Base-by-base conservation (phyloP, 768 basidiomycete genomes). In the Dacryopinax spathularia region DNA sequence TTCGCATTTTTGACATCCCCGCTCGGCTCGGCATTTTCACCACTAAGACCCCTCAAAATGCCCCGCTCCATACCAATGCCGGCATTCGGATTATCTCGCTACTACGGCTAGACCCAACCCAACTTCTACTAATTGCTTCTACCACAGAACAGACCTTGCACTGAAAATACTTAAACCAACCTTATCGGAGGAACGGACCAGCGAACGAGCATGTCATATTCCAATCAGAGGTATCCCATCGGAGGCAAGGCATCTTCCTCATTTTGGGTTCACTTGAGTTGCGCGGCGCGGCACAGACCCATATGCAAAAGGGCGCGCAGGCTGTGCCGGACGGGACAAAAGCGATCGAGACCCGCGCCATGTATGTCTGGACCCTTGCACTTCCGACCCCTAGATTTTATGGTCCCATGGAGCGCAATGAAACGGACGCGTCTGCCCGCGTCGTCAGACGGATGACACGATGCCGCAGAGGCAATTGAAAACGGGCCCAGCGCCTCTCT, bases 181-280 rank as follows among this genome's bases (percentile, higher is more conserved):
- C 48, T 56, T 56, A 56, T 56, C 48, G 25, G 29, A 56, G 22
- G 10, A 13, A 29, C 5, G 48, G 7, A 20, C 13, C 25, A 56
- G 5, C 48, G 15, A 31, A 56, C 6, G 31, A 56, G 29, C 48
- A 56, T 27, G 48, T 25, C 48, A 56, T 56, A 29, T 56, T 56
- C 48, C 48, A 25, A 56, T 25, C 48, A 56, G 48, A 56, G 48
- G 48, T 56, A 56, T 22, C 48, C 13, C 48, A 56, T 56, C 48
- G 13, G 48, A 56, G 48, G 48, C 48, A 56, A 56, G 48, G 10
- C 5, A 56, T n/a, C 25, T 18, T 3, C 5, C 48, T 25, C 48
- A 20, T 10, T 27, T 56, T 56, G 48, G 48, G 25, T 56, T 56
- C 48, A 56, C 48, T 56, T 22, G 43, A 44, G 10, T 7, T 9